Evolutionary conservation across 139 green algal genomes (phyloP), one percentile per base, ranked within the genome.

Genomic region (Tetratostichococcus sp.): DNA sequence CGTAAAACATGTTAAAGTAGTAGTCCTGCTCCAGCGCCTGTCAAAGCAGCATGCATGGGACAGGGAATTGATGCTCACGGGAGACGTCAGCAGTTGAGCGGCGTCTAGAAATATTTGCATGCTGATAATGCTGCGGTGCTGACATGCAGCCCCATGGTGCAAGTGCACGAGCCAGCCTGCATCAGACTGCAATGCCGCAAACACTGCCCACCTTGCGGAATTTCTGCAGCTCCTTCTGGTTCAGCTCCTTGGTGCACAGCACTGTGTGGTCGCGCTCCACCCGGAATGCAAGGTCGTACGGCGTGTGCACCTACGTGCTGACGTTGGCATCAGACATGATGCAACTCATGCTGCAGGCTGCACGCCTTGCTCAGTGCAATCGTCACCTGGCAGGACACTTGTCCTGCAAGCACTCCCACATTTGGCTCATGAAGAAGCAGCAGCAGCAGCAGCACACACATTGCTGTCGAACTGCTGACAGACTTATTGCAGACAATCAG

Each of bases 221-320:
- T 35, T 84, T 80, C 26, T 90, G 72, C 35, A 98, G 65, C 23
- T 97, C 92, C 16, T 89, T 78, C 17, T 35, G 22, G 30, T 34
- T 83, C 19, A 98, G 83, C 39, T 77, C 78, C 76, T 92, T 89
- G 19, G 77, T 86, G 86, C 95, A 98, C 35, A 98, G 82, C n/a
- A 80, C 75, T 32, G 85, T 74, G 58, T 91, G 89, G 31, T 94
- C 89, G n/a, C 89, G 74, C 74, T 97, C 89, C 30, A 82, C 80
- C 31, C 28, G 25, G 84, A 98, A 98, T 30, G 73, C 77, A 6
- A 97, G 80, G 25, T 90, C 84, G 77, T 98, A 98, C 0, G 87
- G 83, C 3, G 94, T 95, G 35, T 73, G 86, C 5, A 95, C 39
- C 39, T 50, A 11, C 39, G 39, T 11, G n/a, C n/a, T n/a, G n/a